These are phyloP conservation scores for Lactarius evosmus DNA, from an alignment of 768 basidiomycete species.

Conservation along the genomic window DNA sequence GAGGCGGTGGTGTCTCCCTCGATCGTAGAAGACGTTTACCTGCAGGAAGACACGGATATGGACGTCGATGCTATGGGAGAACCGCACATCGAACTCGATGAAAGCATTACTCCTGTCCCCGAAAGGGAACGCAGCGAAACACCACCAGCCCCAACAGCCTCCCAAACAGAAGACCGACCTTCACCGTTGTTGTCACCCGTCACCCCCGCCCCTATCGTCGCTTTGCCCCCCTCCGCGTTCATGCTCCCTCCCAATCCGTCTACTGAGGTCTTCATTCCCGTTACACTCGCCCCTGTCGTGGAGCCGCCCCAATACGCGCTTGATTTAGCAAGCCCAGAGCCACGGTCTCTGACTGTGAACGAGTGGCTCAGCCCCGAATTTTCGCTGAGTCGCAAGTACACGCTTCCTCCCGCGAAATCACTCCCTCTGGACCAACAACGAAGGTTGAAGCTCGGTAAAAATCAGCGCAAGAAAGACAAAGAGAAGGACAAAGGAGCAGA, in stretches of 20 bases:
- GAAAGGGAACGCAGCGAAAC: conserved; percentile 5
- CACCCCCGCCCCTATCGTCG: conserved; percentile 3
- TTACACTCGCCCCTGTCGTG: conserved; percentile 18
- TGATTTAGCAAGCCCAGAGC: not conserved
- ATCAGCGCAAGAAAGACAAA: conserved; percentile 50
- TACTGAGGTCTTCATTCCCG: conserved; percentile 14
- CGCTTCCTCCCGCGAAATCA: conserved; percentile 52
- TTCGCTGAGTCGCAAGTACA: conserved; percentile 45
- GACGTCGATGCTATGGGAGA: conserved; percentile 15
- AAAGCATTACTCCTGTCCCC: not conserved
- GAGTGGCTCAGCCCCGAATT: conserved; percentile 30
- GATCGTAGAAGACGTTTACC: not conserved
- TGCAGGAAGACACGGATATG: conserved; percentile 12
- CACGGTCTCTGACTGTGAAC: conserved; percentile 21
- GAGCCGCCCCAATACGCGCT: conserved; percentile 21
- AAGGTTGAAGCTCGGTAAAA: conserved; percentile 46
- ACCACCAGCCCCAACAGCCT: conserved; percentile 3
- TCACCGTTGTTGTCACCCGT: not conserved
- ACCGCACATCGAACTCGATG: not conserved
- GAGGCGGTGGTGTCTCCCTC: conserved; percentile 4
- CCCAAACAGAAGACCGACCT: not conserved
- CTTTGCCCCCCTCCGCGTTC: conserved; percentile 20
- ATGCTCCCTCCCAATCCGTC: conserved; percentile 21
- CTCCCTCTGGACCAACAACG: conserved; percentile 56
- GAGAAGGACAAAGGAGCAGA: conserved; percentile 44